phyloP scores from a whole-genome alignment of 2,329 filamentous ascomycete genomes.

The Sclerotinia trifoliorum region DNA sequence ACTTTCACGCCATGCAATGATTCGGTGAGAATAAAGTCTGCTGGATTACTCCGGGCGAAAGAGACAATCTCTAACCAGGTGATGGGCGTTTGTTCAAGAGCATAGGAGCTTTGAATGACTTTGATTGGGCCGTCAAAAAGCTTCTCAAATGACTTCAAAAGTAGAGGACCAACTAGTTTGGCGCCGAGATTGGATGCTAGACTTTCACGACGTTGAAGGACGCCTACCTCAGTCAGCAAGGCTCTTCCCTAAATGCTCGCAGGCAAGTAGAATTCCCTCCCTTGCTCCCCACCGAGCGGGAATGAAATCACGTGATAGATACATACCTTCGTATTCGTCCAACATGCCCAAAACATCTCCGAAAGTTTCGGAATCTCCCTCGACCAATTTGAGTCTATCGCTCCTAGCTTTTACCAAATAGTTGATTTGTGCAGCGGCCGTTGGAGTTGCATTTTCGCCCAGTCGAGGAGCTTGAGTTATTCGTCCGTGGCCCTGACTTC shows the following conservation, averaged over 20 bases:
- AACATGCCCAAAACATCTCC: conserved; percentile 70
- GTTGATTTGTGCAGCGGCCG: conserved; percentile 47
- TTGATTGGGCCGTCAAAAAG: conserved; percentile 79
- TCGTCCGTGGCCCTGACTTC: conserved; percentile 36
- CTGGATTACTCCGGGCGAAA: conserved; percentile 76
- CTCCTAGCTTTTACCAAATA: conserved; percentile 50
- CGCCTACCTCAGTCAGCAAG: conserved; percentile 49
- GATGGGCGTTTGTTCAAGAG: conserved; percentile 61
- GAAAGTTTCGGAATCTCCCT: conserved; percentile 64
- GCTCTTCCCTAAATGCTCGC: neutral
- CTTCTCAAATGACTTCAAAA: conserved; percentile 82
- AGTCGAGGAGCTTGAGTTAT: conserved; percentile 28
- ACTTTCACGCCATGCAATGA: conserved; percentile 66
- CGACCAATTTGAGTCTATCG: conserved; percentile 51
- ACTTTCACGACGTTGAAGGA: conserved; percentile 81
- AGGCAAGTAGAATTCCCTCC: neutral
- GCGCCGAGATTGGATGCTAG: conserved; percentile 83
- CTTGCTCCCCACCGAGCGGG: neutral
- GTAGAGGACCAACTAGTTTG: conserved; percentile 75
- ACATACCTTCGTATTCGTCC: conserved; percentile 69
- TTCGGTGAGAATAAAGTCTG: conserved; percentile 72
- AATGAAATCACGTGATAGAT: conserved; percentile 15
- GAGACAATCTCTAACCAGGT: conserved; percentile 85
- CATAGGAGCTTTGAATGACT: conserved; percentile 45
- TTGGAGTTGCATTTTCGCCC: conserved; percentile 13